Conservation (phyloP, 306 rosid species). For the Fragaria iinumae region DNA sequence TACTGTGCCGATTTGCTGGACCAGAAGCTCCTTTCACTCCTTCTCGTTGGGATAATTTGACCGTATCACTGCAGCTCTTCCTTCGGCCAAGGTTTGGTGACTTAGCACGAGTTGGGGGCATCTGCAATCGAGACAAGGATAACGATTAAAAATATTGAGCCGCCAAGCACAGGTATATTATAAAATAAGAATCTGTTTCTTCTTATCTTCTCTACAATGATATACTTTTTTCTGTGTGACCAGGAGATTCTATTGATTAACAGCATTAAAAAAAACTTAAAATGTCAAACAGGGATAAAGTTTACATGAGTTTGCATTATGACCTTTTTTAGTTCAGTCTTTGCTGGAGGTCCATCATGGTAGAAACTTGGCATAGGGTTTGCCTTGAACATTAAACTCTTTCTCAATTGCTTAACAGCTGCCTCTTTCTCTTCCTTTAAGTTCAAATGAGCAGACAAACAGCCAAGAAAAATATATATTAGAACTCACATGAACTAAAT, state of each 20-base stretch:
- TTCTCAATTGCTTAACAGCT: slow-evolving; percentile 82
- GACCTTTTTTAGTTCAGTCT: slow-evolving; percentile 94
- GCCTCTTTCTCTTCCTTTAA: slow-evolving; percentile 83
- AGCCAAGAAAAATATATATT: slow-evolving; percentile 20
- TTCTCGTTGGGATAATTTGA: slow-evolving; percentile 34
- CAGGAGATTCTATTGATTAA: slow-evolving; percentile 2
- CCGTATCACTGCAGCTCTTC: slow-evolving; percentile 54
- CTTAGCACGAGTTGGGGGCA: slow-evolving; percentile 93
- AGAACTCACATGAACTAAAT: slow-evolving; percentile 13
- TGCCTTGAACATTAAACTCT: slow-evolving; percentile 90
- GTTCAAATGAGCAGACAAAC: slow-evolving; percentile 23
- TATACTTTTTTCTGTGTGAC: neutral
- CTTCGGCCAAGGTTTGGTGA: slow-evolving; percentile 94
- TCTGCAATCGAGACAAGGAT: slow-evolving; percentile 44
- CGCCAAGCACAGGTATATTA: slow-evolving; percentile 16
- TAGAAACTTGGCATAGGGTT: slow-evolving; percentile 97
- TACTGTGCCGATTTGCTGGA: slow-evolving; percentile 39
- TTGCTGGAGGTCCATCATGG: slow-evolving; percentile 95
- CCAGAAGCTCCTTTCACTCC: slow-evolving; percentile 41
- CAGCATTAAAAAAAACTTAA: neutral
- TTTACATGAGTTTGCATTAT: slow-evolving; percentile 5
- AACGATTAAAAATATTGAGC: slow-evolving; percentile 26
- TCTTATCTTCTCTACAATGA: neutral
- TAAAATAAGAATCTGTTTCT: neutral
- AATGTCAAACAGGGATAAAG: slow-evolving; percentile 17